These are phyloP conservation scores for Paraphaeosphaeria sporulosa DNA, from an alignment of 2,329 filamentous ascomycete genomes.

Conservation along the genomic window DNA sequence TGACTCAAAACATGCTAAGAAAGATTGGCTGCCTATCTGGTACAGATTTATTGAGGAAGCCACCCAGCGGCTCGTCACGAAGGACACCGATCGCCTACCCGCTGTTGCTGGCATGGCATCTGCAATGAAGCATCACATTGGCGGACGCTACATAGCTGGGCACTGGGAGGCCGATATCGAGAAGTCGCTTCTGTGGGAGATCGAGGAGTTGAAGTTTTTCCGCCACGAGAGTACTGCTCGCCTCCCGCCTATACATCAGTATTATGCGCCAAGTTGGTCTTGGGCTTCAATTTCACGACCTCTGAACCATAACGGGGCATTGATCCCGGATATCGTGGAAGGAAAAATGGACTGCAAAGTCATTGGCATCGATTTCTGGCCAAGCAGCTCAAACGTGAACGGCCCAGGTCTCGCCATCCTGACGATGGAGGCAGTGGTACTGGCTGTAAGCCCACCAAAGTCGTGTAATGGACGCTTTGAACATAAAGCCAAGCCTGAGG, in stretches of 20 bases:
- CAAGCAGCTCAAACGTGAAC: not conserved
- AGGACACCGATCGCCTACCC: not conserved
- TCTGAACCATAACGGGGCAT: not conserved
- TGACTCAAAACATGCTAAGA: not conserved
- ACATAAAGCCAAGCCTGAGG: not conserved
- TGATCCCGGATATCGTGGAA: no score
- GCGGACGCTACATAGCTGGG: not conserved
- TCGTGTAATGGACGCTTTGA: not conserved
- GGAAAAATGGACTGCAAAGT: not conserved
- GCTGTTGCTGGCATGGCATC: conserved; percentile 6
- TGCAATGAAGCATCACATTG: not conserved
- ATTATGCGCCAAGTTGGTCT: conserved; percentile 5
- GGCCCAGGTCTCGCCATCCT: not conserved
- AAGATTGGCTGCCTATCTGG: not conserved
- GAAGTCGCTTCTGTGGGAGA: not conserved
- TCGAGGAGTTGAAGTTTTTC: not conserved
- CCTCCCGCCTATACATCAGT: not conserved
- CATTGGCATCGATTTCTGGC: not conserved
- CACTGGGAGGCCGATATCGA: conserved; percentile 1
- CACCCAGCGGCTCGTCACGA: not conserved
- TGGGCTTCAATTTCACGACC: not conserved
- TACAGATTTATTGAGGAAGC: not conserved
- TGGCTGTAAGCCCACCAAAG: not conserved
- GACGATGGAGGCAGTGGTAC: not conserved
- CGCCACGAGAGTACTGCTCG: not conserved